Evolutionary conservation across 495 filamentous ascomycete species (phyloP), one percentile per base, ranked within the genome.

Genomic region (Tirmania nivea): DNA sequence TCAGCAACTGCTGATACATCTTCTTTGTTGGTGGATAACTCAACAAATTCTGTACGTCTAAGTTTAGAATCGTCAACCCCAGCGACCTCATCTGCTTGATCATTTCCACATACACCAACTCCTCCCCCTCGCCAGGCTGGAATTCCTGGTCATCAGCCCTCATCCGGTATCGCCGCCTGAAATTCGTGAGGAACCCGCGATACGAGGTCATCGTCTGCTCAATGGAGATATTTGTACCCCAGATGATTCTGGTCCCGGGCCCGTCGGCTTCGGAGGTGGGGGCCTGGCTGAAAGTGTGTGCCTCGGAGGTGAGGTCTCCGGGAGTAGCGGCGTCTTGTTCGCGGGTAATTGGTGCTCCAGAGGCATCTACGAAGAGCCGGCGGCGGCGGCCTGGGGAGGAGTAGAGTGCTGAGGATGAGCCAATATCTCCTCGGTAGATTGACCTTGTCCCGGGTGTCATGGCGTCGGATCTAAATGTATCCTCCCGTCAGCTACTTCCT

Each of bases 221-320:
- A 45, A 96, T 80, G 1, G 89, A 92, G 54, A 99, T 83, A 50
- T 94, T 96, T 49, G 90, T 96, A 63, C 92, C 90, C 92, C 92
- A 99, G 55, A 99, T 88, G 39, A 93, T 78, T 54, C 83, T 75
- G 49, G 80, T 81, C 47, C 84, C 86, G 51, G 94, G 78, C 1
- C 76, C 81, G 62, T 95, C 82, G 0, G 86, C 87, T 64, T 99
- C 90, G 1, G 87, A 93, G 10, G 92, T 96, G 53, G 62, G 59
- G 8, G 55, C 59, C 14, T 58, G 58, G 34, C 58, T 61, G 42
- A 62, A 65, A 4, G 62, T 65, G 1, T 59, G 55, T 9, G 62
- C 62, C 39, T 65, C 62, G 10, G 62, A 65, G 25, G 52, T 50
- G 1, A 54, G 54, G 20, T 57, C 21, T 47, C 42, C 52, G 2